A percentile compares a stretch with the other conserved stretches of the same genome.
These are phyloP conservation scores for Aspergillus arachidicola DNA, from an alignment of 2,329 filamentous ascomycete species.

Conservation along the genomic window DNA sequence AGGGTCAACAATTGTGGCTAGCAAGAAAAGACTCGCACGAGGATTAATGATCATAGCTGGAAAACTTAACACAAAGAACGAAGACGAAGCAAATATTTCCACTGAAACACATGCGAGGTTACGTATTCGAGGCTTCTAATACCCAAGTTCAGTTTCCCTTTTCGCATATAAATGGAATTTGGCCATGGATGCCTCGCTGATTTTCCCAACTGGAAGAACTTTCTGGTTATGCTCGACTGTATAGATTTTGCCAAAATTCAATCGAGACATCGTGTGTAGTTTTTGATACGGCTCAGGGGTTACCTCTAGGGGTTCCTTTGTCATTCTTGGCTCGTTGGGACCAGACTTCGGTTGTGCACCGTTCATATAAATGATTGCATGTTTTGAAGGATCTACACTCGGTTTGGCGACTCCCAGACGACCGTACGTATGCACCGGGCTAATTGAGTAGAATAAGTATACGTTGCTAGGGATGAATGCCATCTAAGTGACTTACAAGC, in stretches of 20 bases:
- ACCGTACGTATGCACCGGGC: constrained; percentile 46
- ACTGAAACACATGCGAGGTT: neutral
- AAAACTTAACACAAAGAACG: neutral
- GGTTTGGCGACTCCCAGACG: constrained; percentile 38
- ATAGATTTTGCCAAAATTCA: constrained; percentile 46
- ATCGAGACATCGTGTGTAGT: constrained; percentile 38
- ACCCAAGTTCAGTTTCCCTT: constrained; percentile 6
- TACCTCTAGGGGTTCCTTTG: constrained; percentile 42
- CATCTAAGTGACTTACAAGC: constrained; percentile 30
- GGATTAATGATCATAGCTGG: neutral
- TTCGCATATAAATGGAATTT: constrained; percentile 25
- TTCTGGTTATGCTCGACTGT: constrained; percentile 49
- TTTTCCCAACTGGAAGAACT: constrained; percentile 42
- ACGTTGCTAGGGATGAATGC: neutral
- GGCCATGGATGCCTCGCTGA: constrained; percentile 31
- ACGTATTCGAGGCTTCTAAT: neutral
- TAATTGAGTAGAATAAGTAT: constrained; percentile 17
- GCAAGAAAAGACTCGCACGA: neutral
- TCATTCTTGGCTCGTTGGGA: constrained; percentile 32
- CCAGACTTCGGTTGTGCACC: constrained; percentile 15
- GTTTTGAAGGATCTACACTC: constrained; percentile 38
- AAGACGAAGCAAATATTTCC: neutral
- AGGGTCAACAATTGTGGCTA: neutral
- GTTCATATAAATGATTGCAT: constrained; percentile 42
- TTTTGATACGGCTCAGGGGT: constrained; percentile 23